Evolutionary conservation across 2,329 filamentous ascomycete genomes (phyloP).

Genomic region (Colletotrichum tabaci): DNA sequence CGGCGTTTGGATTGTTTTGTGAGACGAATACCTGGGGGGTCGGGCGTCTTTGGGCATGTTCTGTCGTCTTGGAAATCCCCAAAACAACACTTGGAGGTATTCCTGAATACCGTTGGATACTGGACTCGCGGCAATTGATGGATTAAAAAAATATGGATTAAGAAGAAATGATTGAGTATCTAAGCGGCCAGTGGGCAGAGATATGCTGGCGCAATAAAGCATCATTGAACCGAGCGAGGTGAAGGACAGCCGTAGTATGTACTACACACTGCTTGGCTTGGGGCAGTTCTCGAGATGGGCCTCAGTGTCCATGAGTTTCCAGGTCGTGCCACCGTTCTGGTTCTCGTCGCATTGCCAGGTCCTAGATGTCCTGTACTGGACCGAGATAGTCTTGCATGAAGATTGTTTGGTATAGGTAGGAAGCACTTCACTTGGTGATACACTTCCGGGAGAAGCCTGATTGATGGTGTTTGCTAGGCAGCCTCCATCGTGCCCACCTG

Average conservation of each 20-base stretch:
- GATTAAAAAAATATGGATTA: constrained; percentile 15
- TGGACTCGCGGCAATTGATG: constrained; percentile 30
- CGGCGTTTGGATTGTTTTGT: constrained; percentile 27
- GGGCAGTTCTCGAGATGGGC: too few relatives aligned
- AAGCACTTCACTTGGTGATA: too few relatives aligned
- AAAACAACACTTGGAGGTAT: constrained; percentile 5
- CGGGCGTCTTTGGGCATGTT: constrained; percentile 25
- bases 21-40: constrained; percentile 41
- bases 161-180: neutral
- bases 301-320: too few relatives aligned
- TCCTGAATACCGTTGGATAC: constrained; percentile 16
- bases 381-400: too few relatives aligned
- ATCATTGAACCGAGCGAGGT: neutral
- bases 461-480: neutral
- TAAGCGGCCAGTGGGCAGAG: neutral
- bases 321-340: too few relatives aligned
- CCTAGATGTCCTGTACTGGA: too few relatives aligned
- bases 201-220: neutral
- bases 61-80: constrained; percentile 22
- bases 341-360: too few relatives aligned
- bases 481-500: neutral
- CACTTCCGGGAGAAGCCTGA: neutral
- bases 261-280: neutral
- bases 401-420: too few relatives aligned
- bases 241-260: neutral